These are phyloP conservation scores for Neonectria ditissima DNA, from an alignment of 2,329 filamentous ascomycete species.

Conservation along the genomic window DNA sequence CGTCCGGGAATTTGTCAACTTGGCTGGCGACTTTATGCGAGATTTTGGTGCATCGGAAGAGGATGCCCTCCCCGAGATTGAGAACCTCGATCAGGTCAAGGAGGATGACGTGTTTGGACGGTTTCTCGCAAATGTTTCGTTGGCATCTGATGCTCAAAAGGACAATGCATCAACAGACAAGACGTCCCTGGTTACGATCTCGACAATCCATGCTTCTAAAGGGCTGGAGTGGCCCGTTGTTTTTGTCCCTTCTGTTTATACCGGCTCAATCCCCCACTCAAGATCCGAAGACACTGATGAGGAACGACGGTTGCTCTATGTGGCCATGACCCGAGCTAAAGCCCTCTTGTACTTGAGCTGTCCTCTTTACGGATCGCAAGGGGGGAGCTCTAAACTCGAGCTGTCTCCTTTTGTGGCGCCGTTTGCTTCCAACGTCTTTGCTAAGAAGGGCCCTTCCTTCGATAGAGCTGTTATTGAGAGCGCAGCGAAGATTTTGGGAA, in stretches of 20 bases:
- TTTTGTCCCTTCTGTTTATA: constrained; percentile 90
- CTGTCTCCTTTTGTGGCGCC: constrained; percentile 79
- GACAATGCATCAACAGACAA: constrained; percentile 68
- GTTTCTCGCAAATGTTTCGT: constrained; percentile 89
- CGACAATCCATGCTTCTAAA: constrained; percentile 96
- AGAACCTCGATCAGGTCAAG: constrained; percentile 75
- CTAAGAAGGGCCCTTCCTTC: constrained; percentile 77
- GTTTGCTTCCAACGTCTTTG: constrained; percentile 54
- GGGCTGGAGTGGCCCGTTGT: constrained; percentile 97
- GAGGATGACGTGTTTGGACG: constrained; percentile 74
- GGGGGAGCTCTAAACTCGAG: constrained; percentile 67
- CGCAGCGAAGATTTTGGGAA: constrained; percentile 77
- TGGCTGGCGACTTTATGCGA: constrained; percentile 78
- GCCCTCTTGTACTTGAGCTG: constrained; percentile 87
- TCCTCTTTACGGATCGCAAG: constrained; percentile 74
- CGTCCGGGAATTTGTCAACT: constrained; percentile 85
- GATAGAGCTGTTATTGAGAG: constrained; percentile 70
- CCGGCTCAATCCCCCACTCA: constrained; percentile 90
- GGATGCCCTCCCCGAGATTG: constrained; percentile 73
- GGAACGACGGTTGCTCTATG: constrained; percentile 89
- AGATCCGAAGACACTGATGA: constrained; percentile 88
- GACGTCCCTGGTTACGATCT: constrained; percentile 82
- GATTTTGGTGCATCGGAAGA: constrained; percentile 60
- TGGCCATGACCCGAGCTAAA: constrained; percentile 96
- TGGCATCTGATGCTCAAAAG: constrained; percentile 83